Percentiles rank a stretch among this genome's conserved stretches.
phyloP scores from a whole-genome alignment of 805 yeast species.

The Barnettozyma sucrosica region DNA sequence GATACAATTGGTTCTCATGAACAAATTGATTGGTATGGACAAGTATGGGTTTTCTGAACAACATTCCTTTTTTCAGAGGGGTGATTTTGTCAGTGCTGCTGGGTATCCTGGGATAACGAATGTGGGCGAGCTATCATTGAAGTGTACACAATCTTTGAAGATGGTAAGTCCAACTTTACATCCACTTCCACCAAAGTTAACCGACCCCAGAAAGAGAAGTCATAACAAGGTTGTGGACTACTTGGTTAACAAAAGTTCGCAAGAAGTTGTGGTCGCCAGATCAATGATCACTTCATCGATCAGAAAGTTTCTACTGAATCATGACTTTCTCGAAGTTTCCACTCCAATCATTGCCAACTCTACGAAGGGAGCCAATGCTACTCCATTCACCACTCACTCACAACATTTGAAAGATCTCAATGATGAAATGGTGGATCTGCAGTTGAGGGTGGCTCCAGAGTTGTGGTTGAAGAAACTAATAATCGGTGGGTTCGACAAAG shows the following conservation, averaged over 20 bases:
- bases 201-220: constrained; percentile 50
- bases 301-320: constrained; percentile 47
- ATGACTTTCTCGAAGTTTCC: constrained; percentile 71
- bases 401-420: constrained; percentile 27
- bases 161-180: constrained; percentile 65
- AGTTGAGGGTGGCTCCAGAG: constrained; percentile 89
- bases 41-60: constrained; percentile 36
- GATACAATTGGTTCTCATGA: constrained; percentile 60
- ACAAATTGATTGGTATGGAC: constrained; percentile 38
- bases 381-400: constrained; percentile 65
- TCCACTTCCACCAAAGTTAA: constrained; percentile 61
- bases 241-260: constrained; percentile 49
- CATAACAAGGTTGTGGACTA: constrained; percentile 71
- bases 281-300: constrained; percentile 49
- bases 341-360: constrained; percentile 77
- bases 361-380: constrained; percentile 88
- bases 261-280: constrained; percentile 44
- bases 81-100: constrained; percentile 60
- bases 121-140: constrained; percentile 72
- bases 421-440: constrained; percentile 33
- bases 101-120: constrained; percentile 77
- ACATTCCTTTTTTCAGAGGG: constrained; percentile 46
- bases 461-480: constrained; percentile 84
- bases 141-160: constrained; percentile 42
- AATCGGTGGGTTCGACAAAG: constrained; percentile 78